Percentiles rank a stretch among this genome's conserved stretches.
These are phyloP conservation scores for Amylocystis lapponica DNA, from an alignment of 768 basidiomycete genomes.

Conservation along the genomic window DNA sequence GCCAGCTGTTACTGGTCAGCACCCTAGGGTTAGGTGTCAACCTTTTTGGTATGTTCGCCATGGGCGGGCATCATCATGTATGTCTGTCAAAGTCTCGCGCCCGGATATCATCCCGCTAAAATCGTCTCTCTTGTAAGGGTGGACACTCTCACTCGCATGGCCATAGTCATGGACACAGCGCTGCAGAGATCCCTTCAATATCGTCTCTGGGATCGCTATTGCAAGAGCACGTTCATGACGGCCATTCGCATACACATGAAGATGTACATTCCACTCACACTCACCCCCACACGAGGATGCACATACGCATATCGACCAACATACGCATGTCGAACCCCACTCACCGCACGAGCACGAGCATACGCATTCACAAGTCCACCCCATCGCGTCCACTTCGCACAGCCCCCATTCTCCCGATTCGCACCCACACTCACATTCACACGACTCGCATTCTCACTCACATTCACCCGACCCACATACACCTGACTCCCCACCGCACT, in stretches of 20 bases:
- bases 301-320: conserved; percentile 17
- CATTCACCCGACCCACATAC: conserved; percentile 9
- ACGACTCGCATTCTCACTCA: conserved; percentile 21
- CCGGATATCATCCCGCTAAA: not conserved
- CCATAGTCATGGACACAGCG: conserved; percentile 27
- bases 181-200: conserved; percentile 24
- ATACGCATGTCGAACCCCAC: too few species aligned
- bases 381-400: too few species aligned
- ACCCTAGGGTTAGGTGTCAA: conserved; percentile 88
- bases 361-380: conserved; percentile 16
- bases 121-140: conserved; percentile 28
- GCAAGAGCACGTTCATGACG: conserved; percentile 18
- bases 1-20: conserved; percentile 85
- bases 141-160: conserved; percentile 45
- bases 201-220: conserved; percentile 1
- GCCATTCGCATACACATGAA: conserved; percentile 13
- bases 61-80: conserved; percentile 93
- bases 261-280: conserved; percentile 1
- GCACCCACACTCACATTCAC: conserved; percentile 13
- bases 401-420: conserved; percentile 12
- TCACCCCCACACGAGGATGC: conserved; percentile 7
- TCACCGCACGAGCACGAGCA: conserved; percentile 8
- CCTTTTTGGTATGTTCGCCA: conserved; percentile 97
- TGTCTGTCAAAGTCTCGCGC: conserved; percentile 34
- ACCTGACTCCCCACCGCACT: conserved; percentile 16